Percentiles rank a stretch among this genome's conserved stretches.
phyloP scores from a whole-genome alignment of 306 rosid genomes.

The Herpetospermum pedunculosum region DNA sequence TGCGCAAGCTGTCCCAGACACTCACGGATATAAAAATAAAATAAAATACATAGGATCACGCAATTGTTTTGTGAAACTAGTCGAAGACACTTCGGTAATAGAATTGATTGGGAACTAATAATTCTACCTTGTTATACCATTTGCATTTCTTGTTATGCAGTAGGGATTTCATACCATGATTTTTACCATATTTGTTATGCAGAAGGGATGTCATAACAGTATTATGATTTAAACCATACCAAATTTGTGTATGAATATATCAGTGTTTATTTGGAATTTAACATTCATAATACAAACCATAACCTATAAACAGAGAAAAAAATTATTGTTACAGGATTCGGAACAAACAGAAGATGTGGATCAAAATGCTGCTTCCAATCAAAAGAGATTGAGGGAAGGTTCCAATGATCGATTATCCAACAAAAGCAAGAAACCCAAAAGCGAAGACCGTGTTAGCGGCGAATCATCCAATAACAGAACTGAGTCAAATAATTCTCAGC shows the following conservation, averaged over 20 bases:
- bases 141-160: background rate
- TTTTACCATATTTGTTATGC: too few relatives aligned
- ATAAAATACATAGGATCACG: too few relatives aligned
- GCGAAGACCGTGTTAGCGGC: background rate
- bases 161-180: background rate
- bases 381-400: constrained; percentile 16
- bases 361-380: constrained; percentile 9
- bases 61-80: too few relatives aligned
- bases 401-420: constrained; percentile 1
- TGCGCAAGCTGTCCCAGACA: too few relatives aligned
- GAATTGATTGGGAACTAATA: background rate
- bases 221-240: too few relatives aligned
- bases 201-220: too few relatives aligned
- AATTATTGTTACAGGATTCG: constrained; percentile 33
- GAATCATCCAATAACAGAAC: constrained; percentile 15
- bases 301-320: background rate
- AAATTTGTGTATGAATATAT: too few relatives aligned
- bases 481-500: constrained; percentile 6
- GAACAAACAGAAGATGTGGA: constrained; percentile 16
- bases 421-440: constrained; percentile 12
- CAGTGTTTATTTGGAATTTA: background rate
- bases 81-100: too few relatives aligned
- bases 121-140: background rate
- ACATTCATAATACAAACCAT: background rate
- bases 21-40: too few relatives aligned